A percentile compares a stretch with the other conserved stretches of the same genome.
Evolutionary conservation across 208 protist species (phyloP).

Genomic region (Acanthamoeba healyi): DNA sequence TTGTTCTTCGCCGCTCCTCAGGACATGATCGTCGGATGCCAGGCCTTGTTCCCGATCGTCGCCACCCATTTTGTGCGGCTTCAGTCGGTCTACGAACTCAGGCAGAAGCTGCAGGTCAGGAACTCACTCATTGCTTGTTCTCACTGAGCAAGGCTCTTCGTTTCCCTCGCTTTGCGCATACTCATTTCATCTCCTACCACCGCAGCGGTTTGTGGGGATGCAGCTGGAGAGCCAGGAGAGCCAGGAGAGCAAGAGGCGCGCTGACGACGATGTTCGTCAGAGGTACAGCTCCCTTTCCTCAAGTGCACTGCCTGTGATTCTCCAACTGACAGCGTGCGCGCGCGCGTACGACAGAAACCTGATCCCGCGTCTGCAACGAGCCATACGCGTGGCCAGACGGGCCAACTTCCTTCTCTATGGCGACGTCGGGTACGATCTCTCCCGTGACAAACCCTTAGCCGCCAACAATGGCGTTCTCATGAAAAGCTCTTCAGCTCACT

Average conservation of each 20-base stretch:
- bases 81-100: background rate
- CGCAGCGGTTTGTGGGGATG: conserved; percentile 21
- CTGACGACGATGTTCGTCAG: background rate
- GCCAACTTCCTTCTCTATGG: conserved; percentile 26
- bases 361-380: background rate
- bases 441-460: background rate
- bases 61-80: background rate
- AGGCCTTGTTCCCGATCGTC: background rate
- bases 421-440: conserved; percentile 13
- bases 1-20: background rate
- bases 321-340: too few relatives aligned
- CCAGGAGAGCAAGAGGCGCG: background rate
- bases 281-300: too few relatives aligned
- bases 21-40: background rate
- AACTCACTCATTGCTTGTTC: too few relatives aligned
- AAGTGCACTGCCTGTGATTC: too few relatives aligned
- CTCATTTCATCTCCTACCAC: too few relatives aligned
- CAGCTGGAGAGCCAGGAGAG: background rate
- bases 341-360: background rate
- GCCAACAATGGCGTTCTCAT: background rate
- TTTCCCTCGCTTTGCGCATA: too few relatives aligned
- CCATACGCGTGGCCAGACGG: background rate
- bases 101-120: conserved; percentile 32
- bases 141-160: background rate
- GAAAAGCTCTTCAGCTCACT: background rate